Base-by-base conservation (phyloP, 441 rosid species). In the Bocquillonia castaneifolia region DNA sequence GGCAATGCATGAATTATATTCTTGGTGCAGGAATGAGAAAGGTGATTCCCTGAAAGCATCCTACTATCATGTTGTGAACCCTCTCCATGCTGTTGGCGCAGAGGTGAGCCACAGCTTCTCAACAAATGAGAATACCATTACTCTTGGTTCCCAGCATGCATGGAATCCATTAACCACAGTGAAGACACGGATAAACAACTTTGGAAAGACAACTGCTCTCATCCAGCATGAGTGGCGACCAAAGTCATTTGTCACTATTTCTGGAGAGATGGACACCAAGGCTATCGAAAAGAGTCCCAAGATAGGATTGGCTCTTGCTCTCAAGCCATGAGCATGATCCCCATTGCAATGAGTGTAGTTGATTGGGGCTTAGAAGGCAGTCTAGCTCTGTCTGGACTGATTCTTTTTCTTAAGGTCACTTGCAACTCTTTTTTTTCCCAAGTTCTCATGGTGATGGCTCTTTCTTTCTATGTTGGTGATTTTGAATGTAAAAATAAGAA, bases 221-320 rank as follows among this genome's bases (percentile, higher is more conserved):
- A 63, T 94, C 68, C 99, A 94, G 84, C 99, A 94, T 23, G 88
- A 85, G 78, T 94, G 94, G 96, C 88, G 84, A 42, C 99, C 99
- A 7, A 92, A 67, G 76, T 92, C 97, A 1, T 53, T 85, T 45
- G 70, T 94, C 74, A 90, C 96, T 0, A 47, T 94, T 54, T 83
- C 94, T 0, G 96, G 89, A 28, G 97, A 92, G 86, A 91, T 92
- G 6, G 97, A 93, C 76, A 78, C 94, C 70, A 90, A 86, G 81
- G 79, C 91, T 42, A 74, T 92, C 25, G 98, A 88, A 56, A 92
- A 90, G 83, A 88, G 79, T 42, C 83, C 97, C 40, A 91, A 88
- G 84, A 77, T 94, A 72, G 97, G 99, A n/a, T 71, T 94, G 73
- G 90, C 96, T 54, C 79, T 94, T 75, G 89, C 90, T 61, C 91